A percentile compares a stretch with the other conserved stretches of the same genome.
phyloP scores from a whole-genome alignment of 2,329 filamentous ascomycete species.

The Dendryphion nanum region DNA sequence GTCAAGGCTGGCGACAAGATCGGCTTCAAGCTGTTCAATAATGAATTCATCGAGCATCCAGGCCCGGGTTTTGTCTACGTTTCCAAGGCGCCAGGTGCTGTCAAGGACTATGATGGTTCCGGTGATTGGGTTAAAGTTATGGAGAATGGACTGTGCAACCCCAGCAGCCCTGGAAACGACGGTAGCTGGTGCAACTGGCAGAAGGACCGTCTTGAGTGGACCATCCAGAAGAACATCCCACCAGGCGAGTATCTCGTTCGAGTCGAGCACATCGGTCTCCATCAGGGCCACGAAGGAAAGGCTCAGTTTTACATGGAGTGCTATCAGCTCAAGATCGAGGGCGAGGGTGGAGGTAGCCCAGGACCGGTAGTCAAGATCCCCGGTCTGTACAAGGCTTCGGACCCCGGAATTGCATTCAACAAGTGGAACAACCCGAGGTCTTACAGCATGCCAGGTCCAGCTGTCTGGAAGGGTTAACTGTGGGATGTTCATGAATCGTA shows the following conservation, averaged over 20 bases:
- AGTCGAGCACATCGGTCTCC: conserved; percentile 35
- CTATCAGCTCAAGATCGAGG: conserved; percentile 49
- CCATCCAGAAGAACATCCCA: conserved; percentile 40
- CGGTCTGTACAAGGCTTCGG: conserved; percentile 48
- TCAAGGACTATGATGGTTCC: conserved; percentile 67
- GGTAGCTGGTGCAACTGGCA: conserved; percentile 36
- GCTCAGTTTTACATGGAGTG: conserved; percentile 38
- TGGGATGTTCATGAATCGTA: neutral
- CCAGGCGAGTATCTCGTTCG: conserved; percentile 41
- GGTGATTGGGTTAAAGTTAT: conserved; percentile 42
- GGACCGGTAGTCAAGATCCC: conserved; percentile 49
- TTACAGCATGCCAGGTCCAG: conserved; percentile 32
- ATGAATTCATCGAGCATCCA: conserved; percentile 46
- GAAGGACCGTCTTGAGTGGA: conserved; percentile 45
- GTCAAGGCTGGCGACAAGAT: conserved; percentile 49
- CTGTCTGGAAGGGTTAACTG: conserved; percentile 19
- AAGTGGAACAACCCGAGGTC: conserved; percentile 37
- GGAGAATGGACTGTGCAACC: conserved; percentile 30
- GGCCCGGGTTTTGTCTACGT: conserved; percentile 40
- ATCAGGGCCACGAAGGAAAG: conserved; percentile 28
- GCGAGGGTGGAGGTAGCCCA: conserved; percentile 40
- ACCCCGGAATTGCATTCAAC: conserved; percentile 52
- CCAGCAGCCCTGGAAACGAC: conserved; percentile 20
- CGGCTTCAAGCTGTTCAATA: conserved; percentile 52
- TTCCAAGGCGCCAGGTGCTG: conserved; percentile 59